A percentile compares a stretch with the other conserved stretches of the same genome.
Evolutionary conservation across 257 asterid species (phyloP).

Genomic region (Capsicum baccatum): DNA sequence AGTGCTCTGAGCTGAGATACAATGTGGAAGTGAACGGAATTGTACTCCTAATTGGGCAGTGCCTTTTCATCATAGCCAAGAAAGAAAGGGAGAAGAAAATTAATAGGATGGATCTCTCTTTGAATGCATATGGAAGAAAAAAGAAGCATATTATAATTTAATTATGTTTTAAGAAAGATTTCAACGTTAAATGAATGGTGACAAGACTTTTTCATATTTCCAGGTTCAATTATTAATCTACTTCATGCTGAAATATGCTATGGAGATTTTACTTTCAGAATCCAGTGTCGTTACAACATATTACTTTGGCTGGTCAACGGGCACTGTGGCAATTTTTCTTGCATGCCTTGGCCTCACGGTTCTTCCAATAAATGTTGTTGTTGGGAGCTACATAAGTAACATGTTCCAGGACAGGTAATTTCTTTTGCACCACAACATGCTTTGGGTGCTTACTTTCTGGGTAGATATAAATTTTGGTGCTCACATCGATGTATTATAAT

Average conservation of each 20-base stretch:
- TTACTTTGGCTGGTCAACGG: constrained; percentile 90
- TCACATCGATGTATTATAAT: not conserved
- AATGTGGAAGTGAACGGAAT: no score
- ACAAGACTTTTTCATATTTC: constrained; percentile 32
- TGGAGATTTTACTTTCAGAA: constrained; percentile 96
- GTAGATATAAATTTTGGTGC: not conserved
- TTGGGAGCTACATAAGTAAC: constrained; percentile 94
- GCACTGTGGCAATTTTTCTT: constrained; percentile 85
- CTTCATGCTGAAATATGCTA: constrained; percentile 97
- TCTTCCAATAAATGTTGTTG: constrained; percentile 82
- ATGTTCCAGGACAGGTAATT: constrained; percentile 95
- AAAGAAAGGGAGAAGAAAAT: not conserved
- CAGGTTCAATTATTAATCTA: constrained; percentile 97
- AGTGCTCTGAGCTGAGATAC: no score
- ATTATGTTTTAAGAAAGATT: constrained; percentile 19
- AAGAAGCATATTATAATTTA: not conserved
- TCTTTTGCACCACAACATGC: constrained; percentile 21
- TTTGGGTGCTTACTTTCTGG: constrained; percentile 25
- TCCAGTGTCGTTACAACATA: constrained; percentile 90
- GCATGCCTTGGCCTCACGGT: constrained; percentile 93
- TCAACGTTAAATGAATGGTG: constrained; percentile 11
- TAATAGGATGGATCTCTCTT: not conserved
- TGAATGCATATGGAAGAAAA: constrained; percentile 18
- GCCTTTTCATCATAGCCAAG: not conserved
- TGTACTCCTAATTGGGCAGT: not conserved